Conservation (phyloP, 2,329 filamentous ascomycete species). For the Colletotrichum lini region DNA sequence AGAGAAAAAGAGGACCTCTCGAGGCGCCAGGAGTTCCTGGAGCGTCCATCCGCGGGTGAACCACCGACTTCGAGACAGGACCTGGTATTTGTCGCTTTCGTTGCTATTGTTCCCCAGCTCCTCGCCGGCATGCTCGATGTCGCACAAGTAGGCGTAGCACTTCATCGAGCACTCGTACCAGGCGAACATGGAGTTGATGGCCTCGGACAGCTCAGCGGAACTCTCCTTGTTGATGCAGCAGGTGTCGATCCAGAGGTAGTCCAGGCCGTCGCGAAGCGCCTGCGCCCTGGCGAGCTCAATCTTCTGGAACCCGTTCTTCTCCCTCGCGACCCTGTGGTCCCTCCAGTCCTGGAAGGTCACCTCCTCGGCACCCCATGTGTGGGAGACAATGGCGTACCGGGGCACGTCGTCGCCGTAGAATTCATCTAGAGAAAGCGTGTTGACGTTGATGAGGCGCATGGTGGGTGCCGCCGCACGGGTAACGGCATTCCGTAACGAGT, state of each 20-base stretch:
- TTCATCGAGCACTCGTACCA: conserved; percentile 39
- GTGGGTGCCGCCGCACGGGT: neutral
- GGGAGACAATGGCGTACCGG: conserved; percentile 47
- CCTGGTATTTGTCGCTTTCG: neutral
- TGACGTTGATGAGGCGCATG: conserved; percentile 50
- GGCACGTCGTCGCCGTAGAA: conserved; percentile 46
- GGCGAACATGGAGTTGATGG: conserved; percentile 40
- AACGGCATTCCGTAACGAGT: neutral
- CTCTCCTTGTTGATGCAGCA: conserved; percentile 43
- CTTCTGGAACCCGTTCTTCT: conserved; percentile 30
- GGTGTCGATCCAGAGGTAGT: conserved; percentile 42
- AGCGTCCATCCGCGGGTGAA: conserved; percentile 44
- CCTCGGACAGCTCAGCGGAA: conserved; percentile 39
- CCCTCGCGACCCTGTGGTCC: conserved; percentile 4
- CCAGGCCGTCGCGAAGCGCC: conserved; percentile 26
- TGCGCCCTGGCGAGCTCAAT: conserved; percentile 30
- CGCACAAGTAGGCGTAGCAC: conserved; percentile 41
- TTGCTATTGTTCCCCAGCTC: neutral
- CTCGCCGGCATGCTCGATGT: conserved; percentile 13
- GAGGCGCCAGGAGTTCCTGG: conserved; percentile 43
- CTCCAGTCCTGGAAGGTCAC: conserved; percentile 43
- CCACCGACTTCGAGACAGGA: conserved; percentile 36
- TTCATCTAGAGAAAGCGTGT: conserved; percentile 43
- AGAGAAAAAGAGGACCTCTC: conserved; percentile 40
- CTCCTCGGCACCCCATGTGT: conserved; percentile 45